Percentiles rank a stretch among this genome's conserved stretches.
Evolutionary conservation across 2,329 filamentous ascomycete species (phyloP).

Genomic region (Colletotrichum caudatum): DNA sequence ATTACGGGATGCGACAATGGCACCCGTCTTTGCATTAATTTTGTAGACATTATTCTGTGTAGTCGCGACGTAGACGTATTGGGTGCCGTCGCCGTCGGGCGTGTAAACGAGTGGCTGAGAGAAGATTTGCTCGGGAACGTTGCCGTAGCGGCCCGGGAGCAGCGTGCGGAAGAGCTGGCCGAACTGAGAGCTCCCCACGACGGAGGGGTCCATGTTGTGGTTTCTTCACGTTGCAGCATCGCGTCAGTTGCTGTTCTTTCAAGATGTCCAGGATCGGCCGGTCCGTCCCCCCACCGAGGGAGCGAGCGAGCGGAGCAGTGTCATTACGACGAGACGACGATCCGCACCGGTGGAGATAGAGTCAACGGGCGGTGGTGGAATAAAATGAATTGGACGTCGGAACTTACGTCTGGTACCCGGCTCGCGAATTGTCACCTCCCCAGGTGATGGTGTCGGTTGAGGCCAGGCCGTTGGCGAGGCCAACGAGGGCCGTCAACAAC

Average conservation of each 20-base stretch:
- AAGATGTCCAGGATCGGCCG: neutral
- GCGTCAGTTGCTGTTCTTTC: constrained; percentile 1
- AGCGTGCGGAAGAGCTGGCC: constrained; percentile 65
- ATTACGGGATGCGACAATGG: constrained; percentile 60
- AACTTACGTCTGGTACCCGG: constrained; percentile 65
- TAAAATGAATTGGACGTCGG: neutral
- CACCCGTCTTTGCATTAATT: constrained; percentile 65
- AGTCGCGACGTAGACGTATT: constrained; percentile 68
- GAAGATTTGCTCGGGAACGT: constrained; percentile 63
- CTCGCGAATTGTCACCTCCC: constrained; percentile 67
- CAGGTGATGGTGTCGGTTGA: constrained; percentile 70
- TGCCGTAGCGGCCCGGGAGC: constrained; percentile 65
- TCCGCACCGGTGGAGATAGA: neutral
- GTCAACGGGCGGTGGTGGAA: neutral
- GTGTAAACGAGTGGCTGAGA: constrained; percentile 65
- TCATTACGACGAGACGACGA: neutral
- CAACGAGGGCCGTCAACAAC: constrained; percentile 48
- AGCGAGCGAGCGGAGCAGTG: constrained; percentile 10
- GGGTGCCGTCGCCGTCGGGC: constrained; percentile 55
- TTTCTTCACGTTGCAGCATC: constrained; percentile 50
- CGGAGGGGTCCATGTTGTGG: constrained; percentile 72
- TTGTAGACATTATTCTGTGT: constrained; percentile 71
- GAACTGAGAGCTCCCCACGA: constrained; percentile 67
- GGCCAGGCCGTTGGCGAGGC: constrained; percentile 52
- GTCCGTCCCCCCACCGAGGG: neutral